Conservation (phyloP, 1,139 yeast species). For the Saccharomyces hybrid region DNA sequence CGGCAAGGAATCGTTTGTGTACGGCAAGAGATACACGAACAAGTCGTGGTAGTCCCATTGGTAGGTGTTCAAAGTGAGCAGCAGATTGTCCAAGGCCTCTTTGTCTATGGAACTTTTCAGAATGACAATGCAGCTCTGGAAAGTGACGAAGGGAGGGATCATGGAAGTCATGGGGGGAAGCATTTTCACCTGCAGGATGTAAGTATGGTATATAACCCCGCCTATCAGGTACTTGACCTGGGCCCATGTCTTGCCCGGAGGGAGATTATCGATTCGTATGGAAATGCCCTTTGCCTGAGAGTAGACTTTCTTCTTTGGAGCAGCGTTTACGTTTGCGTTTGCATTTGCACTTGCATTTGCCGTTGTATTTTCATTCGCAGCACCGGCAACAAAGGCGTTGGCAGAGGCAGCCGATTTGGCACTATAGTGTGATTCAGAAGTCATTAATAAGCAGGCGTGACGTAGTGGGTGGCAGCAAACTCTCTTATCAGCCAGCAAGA, state of each 20-base stretch:
- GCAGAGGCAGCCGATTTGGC: not conserved
- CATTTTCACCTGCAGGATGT: conserved; percentile 26
- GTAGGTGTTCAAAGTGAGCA: conserved; percentile 24
- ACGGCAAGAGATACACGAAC: conserved; percentile 22
- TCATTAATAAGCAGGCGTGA: not conserved
- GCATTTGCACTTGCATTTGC: not conserved
- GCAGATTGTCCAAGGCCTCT: conserved; percentile 20
- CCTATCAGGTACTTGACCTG: conserved; percentile 30
- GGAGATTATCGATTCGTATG: conserved; percentile 28
- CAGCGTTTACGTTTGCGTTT: not conserved
- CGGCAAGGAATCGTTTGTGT: not conserved
- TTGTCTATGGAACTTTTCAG: conserved; percentile 15
- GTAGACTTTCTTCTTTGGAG: conserved; percentile 1
- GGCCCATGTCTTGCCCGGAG: conserved; percentile 31
- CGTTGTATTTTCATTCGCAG: not conserved
- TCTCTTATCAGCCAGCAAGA: not conserved
- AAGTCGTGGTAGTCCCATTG: conserved; percentile 30
- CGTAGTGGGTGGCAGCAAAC: not conserved
- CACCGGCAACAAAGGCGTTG: not conserved
- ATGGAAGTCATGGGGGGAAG: conserved; percentile 28
- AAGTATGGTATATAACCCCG: conserved; percentile 27
- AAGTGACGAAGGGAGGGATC: conserved; percentile 26
- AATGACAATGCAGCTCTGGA: conserved; percentile 27
- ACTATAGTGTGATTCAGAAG: not conserved
- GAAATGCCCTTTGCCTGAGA: conserved; percentile 7